Base-by-base conservation (phyloP, 139 green algal species). In the Spirogloea muscicola region DNA sequence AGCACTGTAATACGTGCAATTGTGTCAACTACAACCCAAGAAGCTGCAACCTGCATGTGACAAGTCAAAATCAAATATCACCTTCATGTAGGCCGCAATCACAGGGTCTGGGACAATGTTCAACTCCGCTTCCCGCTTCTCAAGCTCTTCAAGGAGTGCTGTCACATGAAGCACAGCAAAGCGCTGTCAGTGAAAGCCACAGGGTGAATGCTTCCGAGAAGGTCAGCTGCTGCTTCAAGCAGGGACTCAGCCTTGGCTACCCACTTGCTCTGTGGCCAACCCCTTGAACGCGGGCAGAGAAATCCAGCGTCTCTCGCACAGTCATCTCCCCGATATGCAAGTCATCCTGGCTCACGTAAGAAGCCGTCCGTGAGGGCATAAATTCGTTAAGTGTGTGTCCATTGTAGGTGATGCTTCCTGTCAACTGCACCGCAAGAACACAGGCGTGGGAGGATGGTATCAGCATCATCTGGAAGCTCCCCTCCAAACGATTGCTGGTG, bases 311-410 rank as follows among this genome's bases (percentile, higher is more conserved):
- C 52, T 82, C 75, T 5, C 68, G 68, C 39, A 82, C 75, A 2
- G 75, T 80, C 68, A 82, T 55, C 68, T 82, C 75, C 33, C 55
- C 68, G n/a, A 82, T 72, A 40, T 78, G 68, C 29, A 49, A 27
- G 48, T 82, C 75, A 3, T 62, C 49, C 68, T 82, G 75, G 29
- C n/a, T 31, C 38, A 82, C 68, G 48, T 79, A 82, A 18, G 70
- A 67, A 7, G 68, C 68, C 34, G 69, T 77, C 33, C 69, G 69
- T 18, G 42, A 37, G 21, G 69, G 69, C 2, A 71, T 16, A 41
- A 77, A 77, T 39, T 77, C 69, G 55, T 60, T 16, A 13, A 77
- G 34, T 3, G 27, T 57, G 36, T 70, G 69, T 34, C 69, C 69
- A 36, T 77, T 77, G 37, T 77, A 77, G 21, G 69, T 57, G 27